A percentile compares a stretch with the other conserved stretches of the same genome.
phyloP scores from a whole-genome alignment of 768 basidiomycete species.

The Candolleomyces aberdarensis region DNA sequence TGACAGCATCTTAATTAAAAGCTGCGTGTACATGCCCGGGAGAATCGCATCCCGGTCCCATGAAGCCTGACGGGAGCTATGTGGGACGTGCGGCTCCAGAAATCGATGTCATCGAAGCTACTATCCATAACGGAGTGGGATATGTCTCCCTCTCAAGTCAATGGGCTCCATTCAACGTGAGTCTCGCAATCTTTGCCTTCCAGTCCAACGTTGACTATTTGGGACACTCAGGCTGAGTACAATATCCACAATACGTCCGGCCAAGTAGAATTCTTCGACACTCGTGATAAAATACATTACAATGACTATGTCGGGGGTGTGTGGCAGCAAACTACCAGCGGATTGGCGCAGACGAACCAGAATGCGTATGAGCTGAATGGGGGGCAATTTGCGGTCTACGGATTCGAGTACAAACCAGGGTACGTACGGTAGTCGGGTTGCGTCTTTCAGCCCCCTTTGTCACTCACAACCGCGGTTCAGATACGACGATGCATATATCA shows the following conservation, averaged over 20 bases:
- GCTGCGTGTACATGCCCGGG: conserved; percentile 39
- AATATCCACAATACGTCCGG: conserved; percentile 42
- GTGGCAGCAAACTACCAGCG: conserved; percentile 68
- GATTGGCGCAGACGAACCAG: conserved; percentile 57
- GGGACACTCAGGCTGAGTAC: conserved; percentile 39
- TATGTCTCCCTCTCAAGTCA: conserved; percentile 48
- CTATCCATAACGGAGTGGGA: conserved; percentile 27
- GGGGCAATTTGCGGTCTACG: conserved; percentile 33
- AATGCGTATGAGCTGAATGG: conserved; percentile 53
- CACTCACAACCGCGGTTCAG: conserved; percentile 25
- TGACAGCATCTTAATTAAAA: not conserved
- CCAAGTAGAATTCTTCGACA: conserved; percentile 44
- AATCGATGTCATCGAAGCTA: conserved; percentile 67
- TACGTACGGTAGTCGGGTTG: conserved; percentile 10
- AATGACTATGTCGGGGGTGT: conserved; percentile 62
- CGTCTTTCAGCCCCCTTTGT: not conserved
- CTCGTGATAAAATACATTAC: conserved; percentile 34
- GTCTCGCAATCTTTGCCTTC: conserved; percentile 29
- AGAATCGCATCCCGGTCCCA: conserved; percentile 41
- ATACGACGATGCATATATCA: conserved; percentile 56
- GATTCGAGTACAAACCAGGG: conserved; percentile 52
- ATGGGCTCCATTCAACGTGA: conserved; percentile 56
- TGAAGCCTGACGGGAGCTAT: conserved; percentile 45
- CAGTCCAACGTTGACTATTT: conserved; percentile 1
- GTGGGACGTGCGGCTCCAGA: conserved; percentile 64